phyloP scores from a whole-genome alignment of 139 green algal species.

The Chlamydomonas schloesseri region DNA sequence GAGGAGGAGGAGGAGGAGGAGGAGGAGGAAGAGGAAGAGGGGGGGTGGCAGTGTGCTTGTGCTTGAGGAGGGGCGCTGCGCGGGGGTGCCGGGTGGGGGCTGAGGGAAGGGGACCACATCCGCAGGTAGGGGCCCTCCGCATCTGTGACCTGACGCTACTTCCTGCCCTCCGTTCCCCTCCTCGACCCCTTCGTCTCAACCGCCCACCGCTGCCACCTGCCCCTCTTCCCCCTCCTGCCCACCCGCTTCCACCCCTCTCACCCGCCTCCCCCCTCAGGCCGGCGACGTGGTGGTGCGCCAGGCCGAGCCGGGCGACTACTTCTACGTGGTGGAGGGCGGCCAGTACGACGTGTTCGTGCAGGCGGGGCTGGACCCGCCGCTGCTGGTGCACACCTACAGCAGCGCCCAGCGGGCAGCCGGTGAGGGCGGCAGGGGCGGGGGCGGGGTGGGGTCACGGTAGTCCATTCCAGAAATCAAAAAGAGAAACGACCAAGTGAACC shows the following conservation, averaged over 20 bases:
- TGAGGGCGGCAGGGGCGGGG: neutral
- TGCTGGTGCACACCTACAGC: conserved; percentile 75
- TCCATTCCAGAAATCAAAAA: too few species aligned
- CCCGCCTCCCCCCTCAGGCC: conserved; percentile 18
- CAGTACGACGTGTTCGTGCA: conserved; percentile 72
- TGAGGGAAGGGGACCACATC: neutral
- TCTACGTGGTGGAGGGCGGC: conserved; percentile 61
- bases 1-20: neutral
- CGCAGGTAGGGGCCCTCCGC: too few species aligned
- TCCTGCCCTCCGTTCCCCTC: too few species aligned
- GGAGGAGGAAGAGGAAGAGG: neutral
- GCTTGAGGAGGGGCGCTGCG: neutral
- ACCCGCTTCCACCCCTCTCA: neutral
- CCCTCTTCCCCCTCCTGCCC: too few species aligned
- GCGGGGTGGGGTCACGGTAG: too few species aligned
- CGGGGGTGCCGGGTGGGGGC: neutral
- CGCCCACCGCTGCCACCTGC: too few species aligned
- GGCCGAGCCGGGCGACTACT: conserved; percentile 68
- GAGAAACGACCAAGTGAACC: too few species aligned
- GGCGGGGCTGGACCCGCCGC: conserved; percentile 40
- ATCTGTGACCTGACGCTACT: too few species aligned
- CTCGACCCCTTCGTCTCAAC: too few species aligned
- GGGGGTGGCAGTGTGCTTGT: neutral
- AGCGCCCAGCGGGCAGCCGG: conserved; percentile 29
- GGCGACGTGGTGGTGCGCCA: conserved; percentile 72